Conservation (phyloP, 768 basidiomycete genomes). For the Pleurotus cornucopiae region DNA sequence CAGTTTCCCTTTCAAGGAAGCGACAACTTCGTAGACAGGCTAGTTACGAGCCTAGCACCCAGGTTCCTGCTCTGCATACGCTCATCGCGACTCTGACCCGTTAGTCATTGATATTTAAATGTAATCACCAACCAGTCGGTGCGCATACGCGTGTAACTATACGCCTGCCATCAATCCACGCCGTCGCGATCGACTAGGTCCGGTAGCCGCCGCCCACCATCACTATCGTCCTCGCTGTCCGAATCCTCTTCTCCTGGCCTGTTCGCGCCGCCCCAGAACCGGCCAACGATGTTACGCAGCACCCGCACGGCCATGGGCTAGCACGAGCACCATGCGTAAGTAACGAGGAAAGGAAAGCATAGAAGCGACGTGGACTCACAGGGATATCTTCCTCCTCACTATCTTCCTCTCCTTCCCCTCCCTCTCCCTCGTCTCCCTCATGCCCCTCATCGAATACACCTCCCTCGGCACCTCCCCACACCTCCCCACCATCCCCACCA, state of each 20-base stretch:
- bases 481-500: constrained; percentile 15
- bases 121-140: too few species aligned
- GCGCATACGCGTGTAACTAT: too few species aligned
- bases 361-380: constrained; percentile 30
- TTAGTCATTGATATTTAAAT: too few species aligned
- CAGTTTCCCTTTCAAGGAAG: too few species aligned
- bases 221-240: constrained; percentile 2
- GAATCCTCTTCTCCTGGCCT: constrained; percentile 37
- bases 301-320: constrained; percentile 60
- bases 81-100: too few species aligned
- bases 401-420: constrained; percentile 35
- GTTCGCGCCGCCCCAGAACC: constrained; percentile 48
- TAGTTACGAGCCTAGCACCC: too few species aligned
- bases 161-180: constrained; percentile 14
- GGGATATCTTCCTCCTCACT: constrained; percentile 46
- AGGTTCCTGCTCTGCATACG: too few species aligned
- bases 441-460: constrained; percentile 16
- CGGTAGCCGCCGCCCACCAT: neutral
- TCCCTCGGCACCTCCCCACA: constrained; percentile 16
- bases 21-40: too few species aligned
- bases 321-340: neutral
- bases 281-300: constrained; percentile 52
- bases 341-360: neutral
- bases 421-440: constrained; percentile 20
- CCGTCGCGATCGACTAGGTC: constrained; percentile 14